phyloP scores from a whole-genome alignment of 2,329 filamentous ascomycete genomes.

The Corynespora cassiicola region DNA sequence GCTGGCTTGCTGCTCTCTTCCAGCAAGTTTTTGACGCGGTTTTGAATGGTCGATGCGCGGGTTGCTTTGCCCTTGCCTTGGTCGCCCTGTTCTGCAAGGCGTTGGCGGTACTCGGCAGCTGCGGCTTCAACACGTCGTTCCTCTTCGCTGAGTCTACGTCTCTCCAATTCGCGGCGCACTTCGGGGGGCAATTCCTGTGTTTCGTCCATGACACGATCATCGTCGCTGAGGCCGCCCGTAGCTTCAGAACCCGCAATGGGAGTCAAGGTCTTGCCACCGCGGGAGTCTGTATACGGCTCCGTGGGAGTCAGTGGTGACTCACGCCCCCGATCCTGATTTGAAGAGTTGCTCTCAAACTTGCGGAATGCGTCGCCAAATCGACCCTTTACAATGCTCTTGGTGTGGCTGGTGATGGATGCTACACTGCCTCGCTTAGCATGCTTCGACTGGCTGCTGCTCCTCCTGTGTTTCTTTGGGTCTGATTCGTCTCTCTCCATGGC shows the following conservation, averaged over 20 bases:
- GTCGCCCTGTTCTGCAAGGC: slow-evolving; percentile 69
- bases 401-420: slow-evolving; percentile 70
- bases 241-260: slow-evolving; percentile 80
- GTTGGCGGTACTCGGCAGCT: slow-evolving; percentile 84
- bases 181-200: slow-evolving; percentile 81
- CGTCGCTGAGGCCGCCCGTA: slow-evolving; percentile 71
- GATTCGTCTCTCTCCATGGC: slow-evolving; percentile 70
- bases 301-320: slow-evolving; percentile 34
- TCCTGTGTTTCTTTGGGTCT: slow-evolving; percentile 62
- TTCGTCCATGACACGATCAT: slow-evolving; percentile 68
- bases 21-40: slow-evolving; percentile 84
- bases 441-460: slow-evolving; percentile 63
- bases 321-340: slow-evolving; percentile 32
- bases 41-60: slow-evolving; percentile 85
- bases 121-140: slow-evolving; percentile 89
- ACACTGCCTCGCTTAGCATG: slow-evolving; percentile 77
- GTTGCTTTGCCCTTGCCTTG: slow-evolving; percentile 55
- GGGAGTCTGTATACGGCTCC: slow-evolving; percentile 27
- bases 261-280: slow-evolving; percentile 49
- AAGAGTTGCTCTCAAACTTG: slow-evolving; percentile 73
- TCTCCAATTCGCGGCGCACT: slow-evolving; percentile 87
- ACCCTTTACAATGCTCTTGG: slow-evolving; percentile 83
- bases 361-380: slow-evolving; percentile 95
- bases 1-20: slow-evolving; percentile 70
- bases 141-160: slow-evolving; percentile 80